Conservation (phyloP, 345 rosid genomes). For the Lenwebbia sp. region DNA sequence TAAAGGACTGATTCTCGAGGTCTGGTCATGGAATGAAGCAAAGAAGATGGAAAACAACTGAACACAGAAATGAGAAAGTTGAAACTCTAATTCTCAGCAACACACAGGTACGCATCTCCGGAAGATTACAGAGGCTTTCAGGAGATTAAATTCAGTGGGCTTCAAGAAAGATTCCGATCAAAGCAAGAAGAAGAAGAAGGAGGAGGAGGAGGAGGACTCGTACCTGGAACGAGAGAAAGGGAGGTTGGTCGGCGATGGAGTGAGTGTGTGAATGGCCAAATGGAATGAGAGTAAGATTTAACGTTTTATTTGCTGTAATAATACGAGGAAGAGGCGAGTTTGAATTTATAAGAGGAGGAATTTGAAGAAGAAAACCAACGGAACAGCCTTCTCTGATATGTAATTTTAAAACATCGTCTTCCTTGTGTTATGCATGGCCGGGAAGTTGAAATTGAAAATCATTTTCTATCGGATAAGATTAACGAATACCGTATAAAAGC, state of each 20-base stretch:
- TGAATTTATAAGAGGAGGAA: neutral
- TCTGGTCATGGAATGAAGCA: neutral
- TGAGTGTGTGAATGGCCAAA: neutral
- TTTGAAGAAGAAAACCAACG: neutral
- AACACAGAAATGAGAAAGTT: neutral
- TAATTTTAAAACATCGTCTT: neutral
- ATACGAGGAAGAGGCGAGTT: neutral
- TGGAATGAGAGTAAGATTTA: neutral
- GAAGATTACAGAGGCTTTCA: neutral
- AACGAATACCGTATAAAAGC: neutral
- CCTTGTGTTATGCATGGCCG: neutral
- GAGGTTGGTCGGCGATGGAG: neutral
- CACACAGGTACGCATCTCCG: rapidly evolving
- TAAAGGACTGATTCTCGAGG: neutral
- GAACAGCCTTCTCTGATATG: neutral
- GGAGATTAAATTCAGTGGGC: neutral
- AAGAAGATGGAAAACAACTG: neutral
- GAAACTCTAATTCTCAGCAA: neutral
- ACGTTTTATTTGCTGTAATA: neutral
- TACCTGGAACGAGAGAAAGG: neutral
- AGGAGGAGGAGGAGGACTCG: too few relatives aligned
- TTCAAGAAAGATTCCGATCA: neutral
- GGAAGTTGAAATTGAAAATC: neutral
- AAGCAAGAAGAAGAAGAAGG: neutral
- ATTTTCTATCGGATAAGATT: neutral